Evolutionary conservation across 768 basidiomycete species (phyloP), one percentile per base, ranked within the genome.

Genomic region (Termitomyces sp.): DNA sequence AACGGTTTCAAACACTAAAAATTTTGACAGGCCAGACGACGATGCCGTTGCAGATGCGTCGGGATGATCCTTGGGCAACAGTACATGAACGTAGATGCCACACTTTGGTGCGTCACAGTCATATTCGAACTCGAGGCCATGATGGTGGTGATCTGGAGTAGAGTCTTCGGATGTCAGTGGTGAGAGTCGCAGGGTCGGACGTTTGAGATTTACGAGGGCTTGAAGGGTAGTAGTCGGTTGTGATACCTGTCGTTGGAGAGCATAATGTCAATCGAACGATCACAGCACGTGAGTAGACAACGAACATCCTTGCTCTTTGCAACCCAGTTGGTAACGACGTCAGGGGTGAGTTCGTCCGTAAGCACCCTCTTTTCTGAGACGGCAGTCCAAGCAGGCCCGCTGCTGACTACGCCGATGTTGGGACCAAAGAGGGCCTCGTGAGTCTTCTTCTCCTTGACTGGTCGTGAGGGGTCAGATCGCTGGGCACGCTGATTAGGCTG

Each of bases 141-240:
- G 91, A 48, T 85, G 83, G 45, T 84, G 83, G 15, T 79, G 78
- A 18, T 75, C 75, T 13, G 53, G 45, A 55, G 62, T 54, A 22
- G 61, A 54, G 15, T 79, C 78, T 25, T 84, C 80, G 33, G 76
- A 73, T 2, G 77, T 62, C 18, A 89, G 74, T 0, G 87, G 91
- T 7, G 84, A 85, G 3, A 95, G 81, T 12, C 87, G 82, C 32
- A 98, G 78, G 1, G 91, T 86, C 1, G 94, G 94, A 5, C 94
- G 83, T 66, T 95, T 96, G 62, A 97, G 84, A 66, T 97, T 98
- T 59, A 97, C 94, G 32, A 95, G 79, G 0, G 94, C 94, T 72
- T 97, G 94, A 0, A 98, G 77, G 2, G 94, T 96, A 0, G 94
- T 98, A 0, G 94, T 96, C 0, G 94, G 85, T 63, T 93, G 88